Percentiles rank a stretch among this genome's conserved stretches.
Conservation (phyloP, 257 asterid genomes). For the Linderniella brevidens region DNA sequence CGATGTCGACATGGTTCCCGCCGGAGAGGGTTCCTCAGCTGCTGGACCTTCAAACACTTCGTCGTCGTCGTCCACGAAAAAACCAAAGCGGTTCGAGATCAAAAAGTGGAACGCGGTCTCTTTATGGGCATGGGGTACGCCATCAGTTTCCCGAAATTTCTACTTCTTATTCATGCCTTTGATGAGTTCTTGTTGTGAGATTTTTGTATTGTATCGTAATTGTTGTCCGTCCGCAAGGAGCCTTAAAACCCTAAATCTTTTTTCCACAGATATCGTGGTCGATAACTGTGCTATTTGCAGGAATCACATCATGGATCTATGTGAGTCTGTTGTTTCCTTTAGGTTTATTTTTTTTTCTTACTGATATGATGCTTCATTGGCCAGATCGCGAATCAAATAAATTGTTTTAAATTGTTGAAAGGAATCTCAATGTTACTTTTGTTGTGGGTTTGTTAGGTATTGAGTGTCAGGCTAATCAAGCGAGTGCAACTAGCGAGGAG, state of each 20-base stretch:
- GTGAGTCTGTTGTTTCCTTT: conserved; percentile 27
- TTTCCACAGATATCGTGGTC: conserved; percentile 72
- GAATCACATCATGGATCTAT: conserved; percentile 95
- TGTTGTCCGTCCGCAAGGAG: no score
- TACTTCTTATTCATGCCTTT: not conserved
- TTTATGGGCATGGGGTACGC: conserved; percentile 89
- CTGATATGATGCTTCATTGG: not conserved
- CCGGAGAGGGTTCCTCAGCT: conserved; percentile 60
- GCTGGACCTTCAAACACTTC: conserved; percentile 38
- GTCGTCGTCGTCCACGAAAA: conserved; percentile 30
- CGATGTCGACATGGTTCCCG: conserved; percentile 65
- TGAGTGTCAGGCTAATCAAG: conserved; percentile 99
- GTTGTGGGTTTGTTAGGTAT: conserved; percentile 30
- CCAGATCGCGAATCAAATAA: conserved; percentile 5
- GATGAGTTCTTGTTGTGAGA: no score
- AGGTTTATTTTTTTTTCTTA: not conserved
- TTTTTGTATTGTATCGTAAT: no score
- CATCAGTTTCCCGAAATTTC: no score
- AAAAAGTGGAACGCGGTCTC: conserved; percentile 96
- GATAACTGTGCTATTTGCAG: conserved; percentile 96
- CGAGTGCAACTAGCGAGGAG: conserved; percentile 97
- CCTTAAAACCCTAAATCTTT: no score
- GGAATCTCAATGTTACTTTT: no score
- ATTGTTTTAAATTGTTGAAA: conserved; percentile 3
- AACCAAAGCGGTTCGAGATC: conserved; percentile 65